Evolutionary conservation across 139 green algal genomes (phyloP).

Genomic region (Auxenochlorella pyrenoidosa): DNA sequence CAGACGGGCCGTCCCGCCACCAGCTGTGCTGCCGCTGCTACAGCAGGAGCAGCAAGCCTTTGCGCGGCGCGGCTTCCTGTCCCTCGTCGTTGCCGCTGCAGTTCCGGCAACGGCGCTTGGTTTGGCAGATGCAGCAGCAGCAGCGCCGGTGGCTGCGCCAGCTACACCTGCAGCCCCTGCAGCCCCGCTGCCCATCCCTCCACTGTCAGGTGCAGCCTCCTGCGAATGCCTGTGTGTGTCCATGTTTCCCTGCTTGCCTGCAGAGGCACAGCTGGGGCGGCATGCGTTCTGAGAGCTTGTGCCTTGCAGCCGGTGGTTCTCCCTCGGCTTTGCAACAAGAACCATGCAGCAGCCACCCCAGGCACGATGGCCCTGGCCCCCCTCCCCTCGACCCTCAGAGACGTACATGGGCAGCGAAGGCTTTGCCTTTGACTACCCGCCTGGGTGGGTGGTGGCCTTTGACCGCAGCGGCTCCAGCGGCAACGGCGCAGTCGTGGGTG

Average conservation of each 20-base stretch:
- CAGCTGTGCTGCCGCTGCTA: neutral
- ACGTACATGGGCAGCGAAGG: conserved; percentile 29
- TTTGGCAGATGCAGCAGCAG: neutral
- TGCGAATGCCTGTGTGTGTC: neutral
- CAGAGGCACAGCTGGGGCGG: too few relatives aligned
- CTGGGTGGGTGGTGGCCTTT: conserved; percentile 47
- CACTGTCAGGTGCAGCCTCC: neutral
- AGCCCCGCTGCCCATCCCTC: conserved; percentile 12
- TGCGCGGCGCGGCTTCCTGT: neutral
- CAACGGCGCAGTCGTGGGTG: conserved; percentile 40
- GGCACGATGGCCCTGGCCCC: neutral
- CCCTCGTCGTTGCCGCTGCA: neutral
- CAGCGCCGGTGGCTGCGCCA: neutral
- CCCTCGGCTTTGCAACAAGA: neutral
- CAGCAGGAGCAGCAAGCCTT: neutral
- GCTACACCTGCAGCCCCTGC: neutral
- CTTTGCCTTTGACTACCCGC: conserved; percentile 41
- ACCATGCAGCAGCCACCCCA: neutral
- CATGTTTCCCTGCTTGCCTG: neutral
- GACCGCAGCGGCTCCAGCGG: conserved; percentile 30
- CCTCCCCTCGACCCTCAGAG: neutral
- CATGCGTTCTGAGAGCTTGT: too few relatives aligned
- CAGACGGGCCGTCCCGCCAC: neutral
- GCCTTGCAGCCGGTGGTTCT: too few relatives aligned
- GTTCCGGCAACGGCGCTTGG: neutral